Evolutionary conservation across 257 asterid species (phyloP), one percentile per base, ranked within the genome.

Genomic region (Solanum medicagineum): DNA sequence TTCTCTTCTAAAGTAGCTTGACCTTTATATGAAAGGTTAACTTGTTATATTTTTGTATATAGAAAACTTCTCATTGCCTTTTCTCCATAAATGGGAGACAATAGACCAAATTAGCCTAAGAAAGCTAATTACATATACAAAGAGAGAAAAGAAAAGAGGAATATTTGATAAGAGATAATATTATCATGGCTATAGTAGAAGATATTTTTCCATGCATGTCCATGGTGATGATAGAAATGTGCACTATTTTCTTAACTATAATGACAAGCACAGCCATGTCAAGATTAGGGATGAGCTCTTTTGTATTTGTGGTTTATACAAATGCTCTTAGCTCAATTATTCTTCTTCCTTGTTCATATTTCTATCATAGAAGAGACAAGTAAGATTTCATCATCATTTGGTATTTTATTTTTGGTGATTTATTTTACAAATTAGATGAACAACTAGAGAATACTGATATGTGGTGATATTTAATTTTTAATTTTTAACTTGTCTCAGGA

Each of bases 221-320:
- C 87, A 92, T 93, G 98, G 94, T 90, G 86, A 3, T 85, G 86
- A 90, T 93, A 89, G 98, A 93, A 90, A 95, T 93, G 54, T 86
- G 89, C 79, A 90, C 93, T 26, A 91, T 93, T 24, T 90, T 77
- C 54, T 83, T 94, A 49, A 94, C 98, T 4, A 93, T 94, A 57
- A 85, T 92, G 92, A 94, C 98, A 22, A 90, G 90, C 89, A 93
- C 95, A 29, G 91, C 93, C 90, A 90, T 94, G 92, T 89, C 97
- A 51, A 88, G 79, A 81, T 82, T 82, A 42, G 97, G 98, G 51
- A 91, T 91, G 91, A 94, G 97, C 87, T 94, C 98, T 75, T 93
- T 83, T 74, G 95, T 94, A 3, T 94, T 94, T 63, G 98, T 93
- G 77, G 98, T 92, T 66, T 93, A 92, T 62, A 92, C 98, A 1